phyloP scores from a whole-genome alignment of 257 asterid genomes.

The Ocimum tenuiflorum region DNA sequence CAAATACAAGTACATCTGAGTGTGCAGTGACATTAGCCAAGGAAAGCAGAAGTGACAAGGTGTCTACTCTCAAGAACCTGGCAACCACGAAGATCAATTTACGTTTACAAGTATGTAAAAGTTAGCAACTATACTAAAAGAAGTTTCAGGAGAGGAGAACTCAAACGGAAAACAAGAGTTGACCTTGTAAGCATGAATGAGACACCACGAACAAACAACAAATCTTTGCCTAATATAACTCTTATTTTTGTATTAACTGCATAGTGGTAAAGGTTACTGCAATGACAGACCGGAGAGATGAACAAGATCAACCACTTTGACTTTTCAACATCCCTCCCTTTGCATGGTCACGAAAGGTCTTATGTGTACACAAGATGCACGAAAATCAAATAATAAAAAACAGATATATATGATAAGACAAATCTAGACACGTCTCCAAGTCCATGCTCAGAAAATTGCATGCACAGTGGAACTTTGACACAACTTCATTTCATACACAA shows the following conservation, averaged over 20 bases:
- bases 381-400: not conserved
- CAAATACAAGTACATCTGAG: conserved; percentile 80
- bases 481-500: not conserved
- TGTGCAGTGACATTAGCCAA: conserved; percentile 75
- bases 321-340: not conserved
- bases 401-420: not conserved
- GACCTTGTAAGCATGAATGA: not conserved
- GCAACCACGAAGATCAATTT: conserved; percentile 11
- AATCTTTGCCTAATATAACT: not conserved
- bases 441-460: not conserved
- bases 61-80: conserved; percentile 89
- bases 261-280: not conserved
- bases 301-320: not conserved
- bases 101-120: not conserved
- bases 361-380: not conserved
- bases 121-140: not conserved
- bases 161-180: not conserved
- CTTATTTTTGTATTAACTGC: not conserved
- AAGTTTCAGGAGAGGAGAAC: not conserved
- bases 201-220: not conserved
- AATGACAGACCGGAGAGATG: not conserved
- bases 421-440: not conserved
- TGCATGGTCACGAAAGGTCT: not conserved
- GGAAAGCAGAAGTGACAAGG: conserved; percentile 74
- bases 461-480: not conserved